Conservation (phyloP, 1,284 basidiomycete species). For the Sutorius eximius region DNA sequence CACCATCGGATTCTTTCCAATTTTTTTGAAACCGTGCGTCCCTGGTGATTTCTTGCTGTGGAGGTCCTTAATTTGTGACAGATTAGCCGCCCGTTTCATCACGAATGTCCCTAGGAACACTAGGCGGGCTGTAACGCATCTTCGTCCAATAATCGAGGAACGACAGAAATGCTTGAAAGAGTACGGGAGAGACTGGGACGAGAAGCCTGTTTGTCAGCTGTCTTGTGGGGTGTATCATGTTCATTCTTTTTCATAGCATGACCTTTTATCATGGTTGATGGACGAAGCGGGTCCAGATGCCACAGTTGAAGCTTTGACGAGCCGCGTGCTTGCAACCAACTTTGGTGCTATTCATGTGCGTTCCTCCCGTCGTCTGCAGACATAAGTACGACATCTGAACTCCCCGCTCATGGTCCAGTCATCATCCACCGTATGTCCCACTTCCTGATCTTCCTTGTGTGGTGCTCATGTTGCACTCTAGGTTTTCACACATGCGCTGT, state of each 20-base stretch:
- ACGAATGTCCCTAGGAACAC: slow-evolving; percentile 22
- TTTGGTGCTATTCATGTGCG: slow-evolving; percentile 41
- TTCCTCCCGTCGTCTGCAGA: not conserved
- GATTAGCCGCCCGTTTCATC: slow-evolving; percentile 14
- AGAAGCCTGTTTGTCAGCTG: slow-evolving; percentile 37
- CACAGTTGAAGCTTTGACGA: slow-evolving; percentile 30
- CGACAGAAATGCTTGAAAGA: slow-evolving; percentile 33
- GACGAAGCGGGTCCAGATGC: slow-evolving; percentile 37
- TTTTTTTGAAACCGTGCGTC: slow-evolving; percentile 34
- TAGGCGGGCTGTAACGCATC: slow-evolving; percentile 22
- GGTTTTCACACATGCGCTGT: slow-evolving; percentile 38
- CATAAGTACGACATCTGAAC: not conserved
- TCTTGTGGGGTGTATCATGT: too few species aligned
- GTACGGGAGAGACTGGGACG: slow-evolving; percentile 38
- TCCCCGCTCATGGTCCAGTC: slow-evolving; percentile 2
- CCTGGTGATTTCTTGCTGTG: not conserved
- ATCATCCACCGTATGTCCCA: slow-evolving; percentile 12
- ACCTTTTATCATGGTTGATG: slow-evolving; percentile 45
- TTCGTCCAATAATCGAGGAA: slow-evolving; percentile 38
- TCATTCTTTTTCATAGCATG: slow-evolving; percentile 32
- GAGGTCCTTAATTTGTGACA: not conserved
- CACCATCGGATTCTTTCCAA: slow-evolving; percentile 38
- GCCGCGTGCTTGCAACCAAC: slow-evolving; percentile 36
- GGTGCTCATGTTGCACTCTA: not conserved
- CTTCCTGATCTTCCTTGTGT: not conserved